Evolutionary conservation across 2,329 filamentous ascomycete species (phyloP).

Genomic region (Stagonosporopsis vannaccii): DNA sequence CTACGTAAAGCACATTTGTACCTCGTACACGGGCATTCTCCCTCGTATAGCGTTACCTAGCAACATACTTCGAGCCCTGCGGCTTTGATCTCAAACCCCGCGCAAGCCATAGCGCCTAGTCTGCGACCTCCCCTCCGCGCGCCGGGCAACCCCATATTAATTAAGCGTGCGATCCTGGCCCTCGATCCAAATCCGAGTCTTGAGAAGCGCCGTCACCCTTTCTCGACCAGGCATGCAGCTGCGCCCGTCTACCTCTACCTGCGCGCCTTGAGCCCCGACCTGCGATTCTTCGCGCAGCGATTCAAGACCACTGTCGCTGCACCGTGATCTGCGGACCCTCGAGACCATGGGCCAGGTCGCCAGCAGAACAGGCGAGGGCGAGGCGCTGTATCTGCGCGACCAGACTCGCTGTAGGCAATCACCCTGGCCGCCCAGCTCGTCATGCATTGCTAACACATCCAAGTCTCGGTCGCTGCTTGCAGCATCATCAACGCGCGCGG

Average conservation of each 20-base stretch:
- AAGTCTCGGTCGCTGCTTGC: slow-evolving; percentile 88
- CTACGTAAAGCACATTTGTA: background rate
- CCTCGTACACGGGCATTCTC: slow-evolving; percentile 1
- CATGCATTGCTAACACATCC: slow-evolving; percentile 29
- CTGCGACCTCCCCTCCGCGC: slow-evolving; percentile 30
- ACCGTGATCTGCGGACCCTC: slow-evolving; percentile 16
- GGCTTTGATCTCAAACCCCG: slow-evolving; percentile 17
- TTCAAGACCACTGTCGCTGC: slow-evolving; percentile 24
- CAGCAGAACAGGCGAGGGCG: slow-evolving; percentile 82
- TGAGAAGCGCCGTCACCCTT: slow-evolving; percentile 20
- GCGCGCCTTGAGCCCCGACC: slow-evolving; percentile 36
- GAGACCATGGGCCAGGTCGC: slow-evolving; percentile 84
- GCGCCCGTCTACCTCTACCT: slow-evolving; percentile 31
- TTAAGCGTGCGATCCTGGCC: slow-evolving; percentile 31
- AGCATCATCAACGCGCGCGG: slow-evolving; percentile 80
- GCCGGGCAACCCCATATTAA: slow-evolving; percentile 42
- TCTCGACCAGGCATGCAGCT: slow-evolving; percentile 39
- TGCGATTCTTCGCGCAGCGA: slow-evolving; percentile 23
- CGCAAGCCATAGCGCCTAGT: slow-evolving; percentile 27
- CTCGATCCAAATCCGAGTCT: slow-evolving; percentile 18
- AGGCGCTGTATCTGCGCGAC: slow-evolving; percentile 83
- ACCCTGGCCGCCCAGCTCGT: background rate
- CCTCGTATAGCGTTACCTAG: slow-evolving; percentile 14
- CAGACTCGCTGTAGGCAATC: slow-evolving; percentile 80
- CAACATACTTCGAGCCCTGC: slow-evolving; percentile 12